phyloP scores from a whole-genome alignment of 164 flowering plant genomes.

The Kingdonia uniflora region DNA sequence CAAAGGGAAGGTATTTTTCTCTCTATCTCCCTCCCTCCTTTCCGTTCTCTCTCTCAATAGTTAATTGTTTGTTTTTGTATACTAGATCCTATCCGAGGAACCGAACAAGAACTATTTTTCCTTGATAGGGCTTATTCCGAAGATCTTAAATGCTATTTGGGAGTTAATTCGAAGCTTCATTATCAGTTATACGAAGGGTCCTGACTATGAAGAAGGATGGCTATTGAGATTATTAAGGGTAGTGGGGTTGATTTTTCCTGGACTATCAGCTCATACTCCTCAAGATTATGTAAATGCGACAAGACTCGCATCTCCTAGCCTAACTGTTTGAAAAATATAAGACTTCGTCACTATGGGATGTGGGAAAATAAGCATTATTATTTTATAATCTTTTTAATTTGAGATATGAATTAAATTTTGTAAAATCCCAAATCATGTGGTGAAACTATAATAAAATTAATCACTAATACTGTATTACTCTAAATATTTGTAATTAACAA shows the following conservation, averaged over 20 bases:
- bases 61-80: background rate
- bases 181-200: slow-evolving; percentile 27
- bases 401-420: too few species aligned
- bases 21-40: background rate
- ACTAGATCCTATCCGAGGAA: slow-evolving; percentile 41
- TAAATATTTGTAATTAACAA: too few species aligned
- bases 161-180: slow-evolving; percentile 51
- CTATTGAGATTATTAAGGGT: slow-evolving; percentile 28
- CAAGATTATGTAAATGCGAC: slow-evolving; percentile 52
- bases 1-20: slow-evolving; percentile 41
- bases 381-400: too few species aligned
- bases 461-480: too few species aligned
- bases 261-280: slow-evolving; percentile 48
- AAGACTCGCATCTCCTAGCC: slow-evolving; percentile 24
- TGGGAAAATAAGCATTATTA: too few species aligned
- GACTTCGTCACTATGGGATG: too few species aligned
- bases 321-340: too few species aligned
- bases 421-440: too few species aligned
- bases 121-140: slow-evolving; percentile 29
- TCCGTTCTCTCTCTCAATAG: background rate
- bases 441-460: too few species aligned
- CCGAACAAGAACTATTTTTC: slow-evolving; percentile 79
- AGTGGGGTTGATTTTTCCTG: slow-evolving; percentile 46
- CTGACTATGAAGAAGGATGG: slow-evolving; percentile 47
- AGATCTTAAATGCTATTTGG: slow-evolving; percentile 46